Evolutionary conservation across 202 grass and related monocot species (phyloP).

Genomic region (Dendrocalamus latiflorus): DNA sequence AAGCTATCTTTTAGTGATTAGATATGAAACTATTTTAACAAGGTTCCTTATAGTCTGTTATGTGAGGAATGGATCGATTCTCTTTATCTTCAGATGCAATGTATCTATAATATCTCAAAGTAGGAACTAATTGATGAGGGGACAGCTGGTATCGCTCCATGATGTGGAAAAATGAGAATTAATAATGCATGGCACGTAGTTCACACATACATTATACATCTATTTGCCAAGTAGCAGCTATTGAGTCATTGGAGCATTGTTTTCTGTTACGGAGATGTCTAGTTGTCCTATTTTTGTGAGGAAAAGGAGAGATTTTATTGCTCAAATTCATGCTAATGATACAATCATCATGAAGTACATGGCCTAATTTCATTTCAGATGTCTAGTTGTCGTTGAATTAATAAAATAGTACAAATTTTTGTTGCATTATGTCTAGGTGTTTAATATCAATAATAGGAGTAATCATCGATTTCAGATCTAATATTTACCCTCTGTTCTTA

Average conservation of each 20-base stretch:
- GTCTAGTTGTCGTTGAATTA: constrained; percentile 6
- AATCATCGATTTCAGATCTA: not conserved
- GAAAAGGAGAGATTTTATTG: not conserved
- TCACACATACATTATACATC: not conserved
- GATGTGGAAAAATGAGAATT: not conserved
- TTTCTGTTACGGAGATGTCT: constrained; percentile 7
- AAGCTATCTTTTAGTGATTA: not conserved
- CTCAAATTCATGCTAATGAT: not conserved
- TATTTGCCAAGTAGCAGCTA: not conserved
- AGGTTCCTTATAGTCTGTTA: not conserved
- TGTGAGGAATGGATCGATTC: not conserved
- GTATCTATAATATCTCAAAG: constrained; percentile 10
- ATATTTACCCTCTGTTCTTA: not conserved
- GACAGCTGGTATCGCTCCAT: not conserved
- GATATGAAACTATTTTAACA: not conserved
- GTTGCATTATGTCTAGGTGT: not conserved
- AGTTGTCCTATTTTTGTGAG: not conserved
- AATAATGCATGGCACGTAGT: not conserved
- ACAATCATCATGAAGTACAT: not conserved
- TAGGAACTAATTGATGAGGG: not conserved
- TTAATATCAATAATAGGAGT: not conserved
- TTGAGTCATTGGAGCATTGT: not conserved
- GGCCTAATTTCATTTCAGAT: not conserved
- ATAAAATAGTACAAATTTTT: not conserved
- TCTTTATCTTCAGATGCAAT: not conserved